Percentiles rank a stretch among this genome's conserved stretches.
Conservation (phyloP, 257 asterid species). For the Solanum neorickii region DNA sequence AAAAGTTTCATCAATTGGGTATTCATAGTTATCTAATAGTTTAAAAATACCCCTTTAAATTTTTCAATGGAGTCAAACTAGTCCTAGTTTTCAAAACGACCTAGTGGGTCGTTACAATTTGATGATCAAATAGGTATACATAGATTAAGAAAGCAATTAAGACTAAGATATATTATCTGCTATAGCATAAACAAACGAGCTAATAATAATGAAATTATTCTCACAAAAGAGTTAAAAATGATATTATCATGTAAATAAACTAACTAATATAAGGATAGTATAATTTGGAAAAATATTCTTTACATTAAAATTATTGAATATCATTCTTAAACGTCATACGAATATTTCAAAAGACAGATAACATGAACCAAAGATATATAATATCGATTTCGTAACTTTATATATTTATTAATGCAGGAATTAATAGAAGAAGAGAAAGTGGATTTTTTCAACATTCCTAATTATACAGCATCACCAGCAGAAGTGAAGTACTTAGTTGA, state of each 20-base stretch:
- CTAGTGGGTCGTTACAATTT: too few species aligned
- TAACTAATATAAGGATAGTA: background rate
- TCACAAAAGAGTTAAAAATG: background rate
- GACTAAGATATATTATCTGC: background rate
- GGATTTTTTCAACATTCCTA: slow-evolving; percentile 43
- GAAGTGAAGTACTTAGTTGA: slow-evolving; percentile 31
- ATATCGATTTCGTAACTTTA: background rate
- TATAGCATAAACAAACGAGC: fast-evolving
- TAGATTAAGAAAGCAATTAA: background rate
- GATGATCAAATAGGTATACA: background rate
- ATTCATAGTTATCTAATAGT: too few species aligned
- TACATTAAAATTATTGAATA: background rate
- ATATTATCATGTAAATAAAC: background rate
- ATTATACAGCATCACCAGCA: slow-evolving; percentile 36
- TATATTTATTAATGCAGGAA: slow-evolving; percentile 15
- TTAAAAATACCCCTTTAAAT: too few species aligned
- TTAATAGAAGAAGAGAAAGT: slow-evolving; percentile 35
- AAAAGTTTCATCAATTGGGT: too few species aligned
- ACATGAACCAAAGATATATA: fast-evolving
- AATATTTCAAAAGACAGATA: background rate
- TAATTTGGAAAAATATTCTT: background rate
- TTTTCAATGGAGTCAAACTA: too few species aligned
- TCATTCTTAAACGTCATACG: fast-evolving
- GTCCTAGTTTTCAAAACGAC: too few species aligned
- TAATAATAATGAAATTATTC: background rate